A percentile compares a stretch with the other conserved stretches of the same genome.
Evolutionary conservation across 1,284 basidiomycete genomes (phyloP).

Genomic region (Cerrena zonata): DNA sequence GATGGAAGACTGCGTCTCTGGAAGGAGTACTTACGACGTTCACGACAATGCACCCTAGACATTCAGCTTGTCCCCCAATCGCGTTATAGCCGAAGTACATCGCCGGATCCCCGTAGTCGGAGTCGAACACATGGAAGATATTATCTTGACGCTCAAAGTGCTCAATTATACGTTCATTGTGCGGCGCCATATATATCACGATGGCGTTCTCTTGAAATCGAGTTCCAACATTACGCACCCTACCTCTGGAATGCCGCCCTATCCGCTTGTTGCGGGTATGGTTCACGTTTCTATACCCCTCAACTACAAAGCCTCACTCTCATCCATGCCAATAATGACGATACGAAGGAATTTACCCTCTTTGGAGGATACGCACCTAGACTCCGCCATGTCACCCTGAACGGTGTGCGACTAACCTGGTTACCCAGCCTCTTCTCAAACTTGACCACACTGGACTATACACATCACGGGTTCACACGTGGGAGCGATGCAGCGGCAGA

Average conservation of each 20-base stretch:
- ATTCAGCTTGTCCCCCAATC: constrained; percentile 35
- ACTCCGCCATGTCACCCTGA: constrained; percentile 47
- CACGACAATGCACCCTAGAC: constrained; percentile 54
- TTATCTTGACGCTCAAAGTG: constrained; percentile 40
- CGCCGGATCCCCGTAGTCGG: background rate
- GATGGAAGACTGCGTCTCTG: constrained; percentile 48
- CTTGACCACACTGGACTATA: constrained; percentile 54
- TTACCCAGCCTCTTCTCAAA: constrained; percentile 53
- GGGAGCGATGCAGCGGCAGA: constrained; percentile 26
- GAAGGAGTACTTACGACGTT: constrained; percentile 51
- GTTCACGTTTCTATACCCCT: constrained; percentile 34
- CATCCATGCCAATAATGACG: constrained; percentile 58
- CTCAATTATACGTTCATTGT: constrained; percentile 56
- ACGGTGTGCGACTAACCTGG: constrained; percentile 60
- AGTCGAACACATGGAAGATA: constrained; percentile 23
- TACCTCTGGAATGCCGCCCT: constrained; percentile 62
- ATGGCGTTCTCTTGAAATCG: constrained; percentile 56
- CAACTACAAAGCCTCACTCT: constrained; percentile 52
- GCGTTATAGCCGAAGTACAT: background rate
- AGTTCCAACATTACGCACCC: constrained; percentile 50
- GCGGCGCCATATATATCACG: constrained; percentile 45
- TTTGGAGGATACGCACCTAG: constrained; percentile 59
- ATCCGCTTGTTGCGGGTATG: constrained; percentile 40
- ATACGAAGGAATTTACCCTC: constrained; percentile 56
- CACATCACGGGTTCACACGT: constrained; percentile 32